phyloP scores from a whole-genome alignment of 2,329 filamentous ascomycete species.

The Botrytis squamosa region DNA sequence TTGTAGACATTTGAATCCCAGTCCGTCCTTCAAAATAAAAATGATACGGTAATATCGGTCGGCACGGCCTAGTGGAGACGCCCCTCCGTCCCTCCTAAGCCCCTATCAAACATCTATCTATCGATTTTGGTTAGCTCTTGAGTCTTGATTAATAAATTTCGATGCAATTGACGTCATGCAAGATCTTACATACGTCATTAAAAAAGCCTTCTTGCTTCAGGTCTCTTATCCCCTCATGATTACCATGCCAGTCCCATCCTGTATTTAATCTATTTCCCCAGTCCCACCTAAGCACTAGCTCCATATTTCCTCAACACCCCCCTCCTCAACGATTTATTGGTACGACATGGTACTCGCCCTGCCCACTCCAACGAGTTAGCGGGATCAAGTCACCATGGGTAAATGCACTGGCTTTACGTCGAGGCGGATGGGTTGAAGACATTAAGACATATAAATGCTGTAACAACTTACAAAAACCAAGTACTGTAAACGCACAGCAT shows the following conservation, averaged over 20 bases:
- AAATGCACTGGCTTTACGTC: background rate
- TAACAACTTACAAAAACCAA: background rate
- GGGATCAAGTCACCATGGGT: background rate
- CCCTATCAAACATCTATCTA: background rate
- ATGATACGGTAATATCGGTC: background rate
- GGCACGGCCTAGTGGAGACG: background rate
- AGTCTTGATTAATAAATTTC: background rate
- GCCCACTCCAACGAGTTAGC: background rate
- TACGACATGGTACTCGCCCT: background rate
- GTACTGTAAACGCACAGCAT: background rate
- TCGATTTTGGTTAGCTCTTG: background rate
- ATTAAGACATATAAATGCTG: background rate
- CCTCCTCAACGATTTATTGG: background rate
- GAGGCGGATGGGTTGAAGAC: background rate
- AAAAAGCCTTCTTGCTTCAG: background rate
- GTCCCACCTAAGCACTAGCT: background rate
- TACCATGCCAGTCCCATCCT: background rate
- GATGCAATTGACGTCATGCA: background rate
- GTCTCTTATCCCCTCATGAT: background rate
- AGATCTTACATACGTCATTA: background rate
- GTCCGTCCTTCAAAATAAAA: background rate
- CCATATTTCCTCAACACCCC: background rate
- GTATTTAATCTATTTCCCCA: background rate
- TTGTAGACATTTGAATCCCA: background rate
- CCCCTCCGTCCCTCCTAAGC: background rate